Conservation (phyloP, 1,284 basidiomycete species). For the Ceratobasidium sp. region DNA sequence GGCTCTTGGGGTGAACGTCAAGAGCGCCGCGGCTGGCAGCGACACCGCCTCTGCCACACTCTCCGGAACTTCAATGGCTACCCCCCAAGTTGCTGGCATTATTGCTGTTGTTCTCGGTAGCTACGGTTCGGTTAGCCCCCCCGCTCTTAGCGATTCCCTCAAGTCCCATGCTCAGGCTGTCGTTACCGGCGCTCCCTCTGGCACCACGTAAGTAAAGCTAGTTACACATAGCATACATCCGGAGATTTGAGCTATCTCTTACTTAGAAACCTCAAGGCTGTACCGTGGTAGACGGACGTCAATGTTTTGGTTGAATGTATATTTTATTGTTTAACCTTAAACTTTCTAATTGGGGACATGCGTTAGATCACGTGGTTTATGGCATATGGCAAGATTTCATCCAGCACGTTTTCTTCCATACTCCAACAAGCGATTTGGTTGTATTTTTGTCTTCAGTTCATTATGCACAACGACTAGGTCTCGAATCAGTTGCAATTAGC, state of each 20-base stretch:
- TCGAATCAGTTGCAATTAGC: too few relatives aligned
- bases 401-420: too few relatives aligned
- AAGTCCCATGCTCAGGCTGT: slow-evolving; percentile 20
- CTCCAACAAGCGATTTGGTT: too few relatives aligned
- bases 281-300: not conserved
- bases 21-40: slow-evolving; percentile 38
- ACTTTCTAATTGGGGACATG: too few relatives aligned
- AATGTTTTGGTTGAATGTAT: too few relatives aligned
- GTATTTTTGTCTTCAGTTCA: too few relatives aligned
- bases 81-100: slow-evolving; percentile 35
- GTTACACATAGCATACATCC: slow-evolving; percentile 44
- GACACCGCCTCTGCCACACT: slow-evolving; percentile 23
- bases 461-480: too few relatives aligned
- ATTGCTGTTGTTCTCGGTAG: slow-evolving; percentile 30
- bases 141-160: not conserved
- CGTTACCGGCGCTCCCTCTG: slow-evolving; percentile 37
- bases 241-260: not conserved
- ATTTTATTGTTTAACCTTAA: too few relatives aligned
- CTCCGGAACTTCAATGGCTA: slow-evolving; percentile 37
- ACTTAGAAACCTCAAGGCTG: slow-evolving; percentile 19
- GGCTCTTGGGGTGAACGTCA: slow-evolving; percentile 52
- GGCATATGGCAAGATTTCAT: too few relatives aligned
- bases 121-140: slow-evolving; percentile 11
- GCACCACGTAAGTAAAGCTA: slow-evolving; percentile 56
- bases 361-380: too few relatives aligned